Evolutionary conservation across 1,139 yeast genomes (phyloP), one percentile per base, ranked within the genome.

Genomic region (Debaryomycetaceae sp.): DNA sequence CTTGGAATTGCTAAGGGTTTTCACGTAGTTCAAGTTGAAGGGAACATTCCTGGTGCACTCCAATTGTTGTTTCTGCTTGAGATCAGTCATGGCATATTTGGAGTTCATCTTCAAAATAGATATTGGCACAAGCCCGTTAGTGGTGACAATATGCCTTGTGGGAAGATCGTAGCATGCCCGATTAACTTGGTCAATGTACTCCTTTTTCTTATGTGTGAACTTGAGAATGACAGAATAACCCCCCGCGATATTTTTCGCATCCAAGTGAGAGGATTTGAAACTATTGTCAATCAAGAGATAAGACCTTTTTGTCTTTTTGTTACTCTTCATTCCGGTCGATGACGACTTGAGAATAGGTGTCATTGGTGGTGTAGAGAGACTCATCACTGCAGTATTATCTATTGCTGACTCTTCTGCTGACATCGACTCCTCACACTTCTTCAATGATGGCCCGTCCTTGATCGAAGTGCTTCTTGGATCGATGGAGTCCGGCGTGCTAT

Each of bases 1-100:
- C 36, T 48, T 46, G 6, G 45, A 40, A 17, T 38, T 43, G 36
- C 42, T 39, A n/a, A 43, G 24, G 4, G 45, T 39, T 34, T 43
- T 43, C 7, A 43, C 45, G 17, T 37, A 43, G 31, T 43, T 34
- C 40, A 43, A 43, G 24, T 43, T 40, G 38, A 24, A 24, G 24
- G 40, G 37, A 24, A 40, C 30, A 17, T 37, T 27, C 9, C 17
- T 23, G 7, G 36, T 7, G 17, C 23, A 27, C 9, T 24, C 23
- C n/a, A 34, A 14, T 23, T 42, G 40, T 34, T 34, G 22, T n/a
- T 23, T 13, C 24, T 39, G 42, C 13, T 9, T 13, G 7, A 41
- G 23, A n/a, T 40, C 42, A 11, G 30, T 36, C 34, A 40, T 37
- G 22, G 7, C 37, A 24, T 40, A 43, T 17, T 20, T 37, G 30